These are phyloP conservation scores for Olyra latifolia DNA, from an alignment of 176 grass and related monocot genomes.

Conservation along the genomic window DNA sequence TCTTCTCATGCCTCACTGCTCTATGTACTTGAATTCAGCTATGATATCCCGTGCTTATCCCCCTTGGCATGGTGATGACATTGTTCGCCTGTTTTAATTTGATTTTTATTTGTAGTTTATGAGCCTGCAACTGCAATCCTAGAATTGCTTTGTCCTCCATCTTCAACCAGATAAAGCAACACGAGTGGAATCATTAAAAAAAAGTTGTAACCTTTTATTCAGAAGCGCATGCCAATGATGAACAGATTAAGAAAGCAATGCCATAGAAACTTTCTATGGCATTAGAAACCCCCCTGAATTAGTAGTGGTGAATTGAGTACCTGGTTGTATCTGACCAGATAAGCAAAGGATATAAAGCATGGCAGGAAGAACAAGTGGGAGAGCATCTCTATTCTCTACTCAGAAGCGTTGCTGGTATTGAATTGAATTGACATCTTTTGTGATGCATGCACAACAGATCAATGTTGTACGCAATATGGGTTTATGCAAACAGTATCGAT, in stretches of 20 bases:
- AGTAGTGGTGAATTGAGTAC: neutral
- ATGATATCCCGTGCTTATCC: neutral
- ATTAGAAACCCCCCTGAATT: neutral
- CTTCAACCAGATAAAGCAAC: neutral
- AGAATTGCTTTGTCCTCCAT: neutral
- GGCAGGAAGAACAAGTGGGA: neutral
- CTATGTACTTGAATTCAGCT: constrained; percentile 6
- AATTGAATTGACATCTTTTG: neutral
- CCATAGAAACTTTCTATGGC: neutral
- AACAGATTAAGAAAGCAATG: neutral
- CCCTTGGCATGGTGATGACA: neutral
- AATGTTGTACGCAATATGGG: neutral
- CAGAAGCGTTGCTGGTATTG: neutral
- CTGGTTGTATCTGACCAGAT: neutral
- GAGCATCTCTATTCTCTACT: neutral
- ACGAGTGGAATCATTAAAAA: neutral
- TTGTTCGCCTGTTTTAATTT: neutral
- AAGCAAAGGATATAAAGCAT: neutral
- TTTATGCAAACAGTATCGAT: neutral
- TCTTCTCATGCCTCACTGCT: neutral
- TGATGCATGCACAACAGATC: constrained; percentile 1
- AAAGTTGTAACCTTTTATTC: neutral
- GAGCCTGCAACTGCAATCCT: neutral
- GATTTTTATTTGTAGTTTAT: neutral
- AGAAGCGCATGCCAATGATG: neutral